Base-by-base conservation (phyloP, 176 grass and related monocot genomes). In the Carex kokanica region DNA sequence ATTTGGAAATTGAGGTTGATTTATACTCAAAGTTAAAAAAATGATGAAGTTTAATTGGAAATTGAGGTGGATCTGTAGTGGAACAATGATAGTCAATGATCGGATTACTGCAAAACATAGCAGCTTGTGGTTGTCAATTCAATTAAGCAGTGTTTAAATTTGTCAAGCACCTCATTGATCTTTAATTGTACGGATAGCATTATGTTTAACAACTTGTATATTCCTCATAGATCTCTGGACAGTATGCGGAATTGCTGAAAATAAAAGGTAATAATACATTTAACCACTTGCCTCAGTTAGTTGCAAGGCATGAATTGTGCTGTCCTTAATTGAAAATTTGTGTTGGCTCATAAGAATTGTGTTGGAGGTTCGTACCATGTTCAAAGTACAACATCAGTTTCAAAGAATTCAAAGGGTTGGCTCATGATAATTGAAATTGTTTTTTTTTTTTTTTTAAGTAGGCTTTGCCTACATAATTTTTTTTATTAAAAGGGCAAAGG, bases 31-130 rank as follows among this genome's bases (percentile, higher is more conserved):
- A 31, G n/a, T 51, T 74, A 27, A 72, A 13, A 81, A 31, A 59
- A 63, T 78, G 23, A 7, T 32, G 49, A 56, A 3, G 14, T 55
- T 55, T 78, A 56, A 18, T 78, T 78, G 2, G 21, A 32, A 78
- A 56, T 54, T 56, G 25, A 78, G 51, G 2, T 16, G 49, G 51
- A 78, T 78, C 49, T 78, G 3, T 56, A 32, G 6, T 78, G 18
- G 25, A 32, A 54, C 52, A 29, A 54, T 29, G 20, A 6, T 16
- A 20, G 34, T 54, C 14, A 45, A 24, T 49, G 57, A 32, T 52
- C 58, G 64, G 63, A 3, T 77, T 62, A 62, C n/a, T 25, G 2
- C 17, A 80, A 65, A 80, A 77, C 70, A 52, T 55, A 68, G 21
- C 3, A 57, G 64, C 15, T 6, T 57, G 16, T 31, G 41, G 9